phyloP scores from a whole-genome alignment of 768 basidiomycete genomes.

The Cubamyces lactineus region DNA sequence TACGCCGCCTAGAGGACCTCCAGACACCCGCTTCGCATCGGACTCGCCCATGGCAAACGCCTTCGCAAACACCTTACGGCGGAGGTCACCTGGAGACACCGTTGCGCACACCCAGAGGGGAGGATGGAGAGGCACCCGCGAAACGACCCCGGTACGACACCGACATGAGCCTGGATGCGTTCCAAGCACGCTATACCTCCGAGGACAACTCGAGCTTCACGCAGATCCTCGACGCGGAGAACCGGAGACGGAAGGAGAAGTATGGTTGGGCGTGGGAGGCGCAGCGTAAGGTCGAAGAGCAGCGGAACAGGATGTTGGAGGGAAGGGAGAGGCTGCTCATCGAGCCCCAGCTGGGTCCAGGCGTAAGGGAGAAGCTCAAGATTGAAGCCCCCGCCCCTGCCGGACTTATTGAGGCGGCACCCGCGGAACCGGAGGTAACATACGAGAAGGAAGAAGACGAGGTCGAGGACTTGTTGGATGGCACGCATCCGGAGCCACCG shows the following conservation, averaged over 20 bases:
- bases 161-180: constrained; percentile 74
- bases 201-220: constrained; percentile 99
- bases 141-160: constrained; percentile 66
- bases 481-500: constrained; percentile 4
- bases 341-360: constrained; percentile 61
- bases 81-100: constrained; percentile 69
- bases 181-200: constrained; percentile 92
- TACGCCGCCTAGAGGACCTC: constrained; percentile 70
- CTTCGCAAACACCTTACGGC: constrained; percentile 70
- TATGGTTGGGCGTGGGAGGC: constrained; percentile 96
- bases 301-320: constrained; percentile 66
- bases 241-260: constrained; percentile 74
- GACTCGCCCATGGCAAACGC: constrained; percentile 43
- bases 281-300: constrained; percentile 75
- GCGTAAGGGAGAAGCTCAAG: constrained; percentile 67
- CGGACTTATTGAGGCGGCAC: constrained; percentile 52
- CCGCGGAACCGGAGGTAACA: constrained; percentile 36
- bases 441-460: constrained; percentile 34
- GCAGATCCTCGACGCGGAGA: constrained; percentile 89
- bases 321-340: constrained; percentile 72
- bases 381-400: constrained; percentile 62
- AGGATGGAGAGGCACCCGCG: constrained; percentile 42
- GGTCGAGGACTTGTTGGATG: constrained; percentile 29
- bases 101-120: constrained; percentile 41
- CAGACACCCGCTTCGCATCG: constrained; percentile 52